Percentiles rank a stretch among this genome's conserved stretches.
Evolutionary conservation across 1,139 yeast genomes (phyloP).

Genomic region (Sugiyamaella sp.): DNA sequence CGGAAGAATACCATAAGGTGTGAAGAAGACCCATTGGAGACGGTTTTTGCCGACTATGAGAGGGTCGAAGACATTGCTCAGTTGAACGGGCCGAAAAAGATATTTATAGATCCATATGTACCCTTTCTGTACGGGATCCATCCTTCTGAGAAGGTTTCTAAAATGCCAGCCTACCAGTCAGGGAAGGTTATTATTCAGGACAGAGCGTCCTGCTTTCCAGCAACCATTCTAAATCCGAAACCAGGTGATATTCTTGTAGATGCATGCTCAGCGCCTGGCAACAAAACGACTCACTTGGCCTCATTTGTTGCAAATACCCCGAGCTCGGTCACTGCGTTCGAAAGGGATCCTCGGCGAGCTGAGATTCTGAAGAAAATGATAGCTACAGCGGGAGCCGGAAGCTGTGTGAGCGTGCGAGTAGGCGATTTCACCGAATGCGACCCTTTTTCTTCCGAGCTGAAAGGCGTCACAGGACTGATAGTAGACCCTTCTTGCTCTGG

Average conservation of each 20-base stretch:
- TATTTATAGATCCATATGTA: slow-evolving; percentile 71
- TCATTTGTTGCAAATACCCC: slow-evolving; percentile 51
- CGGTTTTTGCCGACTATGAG: slow-evolving; percentile 52
- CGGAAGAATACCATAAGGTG: slow-evolving; percentile 65
- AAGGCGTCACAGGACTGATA: slow-evolving; percentile 72
- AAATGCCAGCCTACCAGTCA: slow-evolving; percentile 63
- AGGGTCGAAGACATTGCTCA: slow-evolving; percentile 53
- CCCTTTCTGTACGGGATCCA: slow-evolving; percentile 81
- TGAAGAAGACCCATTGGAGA: slow-evolving; percentile 46
- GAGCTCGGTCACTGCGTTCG: slow-evolving; percentile 73
- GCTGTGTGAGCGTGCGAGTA: slow-evolving; percentile 68
- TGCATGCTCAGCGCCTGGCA: slow-evolving; percentile 98
- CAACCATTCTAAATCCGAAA: slow-evolving; percentile 67
- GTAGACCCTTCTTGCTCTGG: slow-evolving; percentile 99
- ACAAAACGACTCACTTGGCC: slow-evolving; percentile 92
- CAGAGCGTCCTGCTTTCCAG: slow-evolving; percentile 96
- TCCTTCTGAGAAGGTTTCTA: slow-evolving; percentile 66
- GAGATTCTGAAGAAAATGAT: slow-evolving; percentile 78
- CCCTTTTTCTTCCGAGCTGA: slow-evolving; percentile 55
- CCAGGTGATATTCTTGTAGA: slow-evolving; percentile 58
- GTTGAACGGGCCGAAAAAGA: slow-evolving; percentile 45
- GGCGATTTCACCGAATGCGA: slow-evolving; percentile 78
- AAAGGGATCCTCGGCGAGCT: slow-evolving; percentile 75
- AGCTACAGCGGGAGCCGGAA: slow-evolving; percentile 68
- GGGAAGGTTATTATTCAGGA: slow-evolving; percentile 92